Conservation (phyloP, 352 stramenopile species). For the Phytophthora aleatoria region DNA sequence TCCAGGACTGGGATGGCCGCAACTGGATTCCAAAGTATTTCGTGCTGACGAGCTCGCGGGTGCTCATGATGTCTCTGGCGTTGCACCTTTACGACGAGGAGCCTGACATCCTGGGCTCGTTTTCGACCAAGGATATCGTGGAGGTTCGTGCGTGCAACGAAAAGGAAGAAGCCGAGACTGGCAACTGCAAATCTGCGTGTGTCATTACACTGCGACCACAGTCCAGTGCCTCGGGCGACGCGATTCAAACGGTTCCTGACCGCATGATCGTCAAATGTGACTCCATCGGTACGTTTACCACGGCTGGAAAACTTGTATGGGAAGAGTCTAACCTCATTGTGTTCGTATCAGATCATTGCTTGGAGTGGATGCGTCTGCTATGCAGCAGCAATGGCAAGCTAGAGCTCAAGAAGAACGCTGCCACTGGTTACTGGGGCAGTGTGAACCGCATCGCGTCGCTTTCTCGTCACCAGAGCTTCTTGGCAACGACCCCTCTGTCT, state of each 20-base stretch:
- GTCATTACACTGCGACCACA: slow-evolving; percentile 54
- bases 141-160: slow-evolving; percentile 84
- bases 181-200: slow-evolving; percentile 57
- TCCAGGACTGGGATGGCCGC: slow-evolving; percentile 85
- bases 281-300: slow-evolving; percentile 61
- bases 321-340: slow-evolving; percentile 12
- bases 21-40: slow-evolving; percentile 92
- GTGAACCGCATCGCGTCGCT: slow-evolving; percentile 87
- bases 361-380: slow-evolving; percentile 89
- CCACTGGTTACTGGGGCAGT: slow-evolving; percentile 83
- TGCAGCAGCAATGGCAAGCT: slow-evolving; percentile 87
- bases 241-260: slow-evolving; percentile 39
- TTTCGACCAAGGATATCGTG: slow-evolving; percentile 78
- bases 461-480: slow-evolving; percentile 85
- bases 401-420: slow-evolving; percentile 89
- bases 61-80: slow-evolving; percentile 81
- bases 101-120: slow-evolving; percentile 83
- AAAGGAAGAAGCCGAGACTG: slow-evolving; percentile 64
- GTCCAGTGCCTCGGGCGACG: slow-evolving; percentile 14
- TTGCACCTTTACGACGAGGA: slow-evolving; percentile 89
- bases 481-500: slow-evolving; percentile 62
- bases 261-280: slow-evolving; percentile 83
- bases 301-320: not conserved
- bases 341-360: slow-evolving; percentile 65
- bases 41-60: slow-evolving; percentile 79